Evolutionary conservation across 352 stramenopile genomes (phyloP).

Genomic region (Globisporangium acanthophoron): DNA sequence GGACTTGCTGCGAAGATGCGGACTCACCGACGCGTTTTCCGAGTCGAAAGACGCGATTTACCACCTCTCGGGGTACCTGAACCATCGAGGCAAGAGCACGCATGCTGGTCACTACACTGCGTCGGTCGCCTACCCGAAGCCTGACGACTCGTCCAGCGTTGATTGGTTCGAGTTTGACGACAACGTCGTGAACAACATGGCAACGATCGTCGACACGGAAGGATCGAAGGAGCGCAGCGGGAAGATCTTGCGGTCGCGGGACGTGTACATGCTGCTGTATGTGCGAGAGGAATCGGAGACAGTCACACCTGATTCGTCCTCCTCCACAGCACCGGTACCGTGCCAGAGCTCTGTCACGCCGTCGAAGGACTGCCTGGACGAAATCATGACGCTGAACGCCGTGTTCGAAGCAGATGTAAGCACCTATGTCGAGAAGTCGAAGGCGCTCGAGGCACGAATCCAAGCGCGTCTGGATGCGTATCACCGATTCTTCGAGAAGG

Average conservation of each 20-base stretch:
- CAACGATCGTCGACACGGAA: slow-evolving; percentile 28
- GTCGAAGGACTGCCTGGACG: slow-evolving; percentile 28
- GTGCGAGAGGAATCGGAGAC: slow-evolving; percentile 29
- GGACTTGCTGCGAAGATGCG: slow-evolving; percentile 43
- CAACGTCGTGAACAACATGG: slow-evolving; percentile 53
- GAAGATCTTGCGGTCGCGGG: slow-evolving; percentile 62
- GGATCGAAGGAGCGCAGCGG: slow-evolving; percentile 36
- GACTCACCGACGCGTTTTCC: slow-evolving; percentile 31
- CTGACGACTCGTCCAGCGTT: slow-evolving; percentile 11
- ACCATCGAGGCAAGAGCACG: slow-evolving; percentile 78
- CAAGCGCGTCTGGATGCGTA: slow-evolving; percentile 47
- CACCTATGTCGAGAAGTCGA: slow-evolving; percentile 38
- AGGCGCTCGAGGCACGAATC: slow-evolving; percentile 44
- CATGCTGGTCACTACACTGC: slow-evolving; percentile 85
- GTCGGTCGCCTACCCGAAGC: slow-evolving; percentile 54
- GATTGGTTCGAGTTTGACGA: slow-evolving; percentile 87
- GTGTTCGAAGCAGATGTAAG: slow-evolving; percentile 44
- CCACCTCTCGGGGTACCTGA: slow-evolving; percentile 67
- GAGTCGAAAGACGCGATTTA: slow-evolving; percentile 47
- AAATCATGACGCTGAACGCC: slow-evolving; percentile 45
- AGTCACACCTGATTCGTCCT: neutral
- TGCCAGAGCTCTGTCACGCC: slow-evolving; percentile 8
- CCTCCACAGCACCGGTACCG: neutral
- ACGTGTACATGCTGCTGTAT: slow-evolving; percentile 88
- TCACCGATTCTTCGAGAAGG: slow-evolving; percentile 56